phyloP scores from a whole-genome alignment of 805 yeast genomes.

The Sugiyamaella floridensis region DNA sequence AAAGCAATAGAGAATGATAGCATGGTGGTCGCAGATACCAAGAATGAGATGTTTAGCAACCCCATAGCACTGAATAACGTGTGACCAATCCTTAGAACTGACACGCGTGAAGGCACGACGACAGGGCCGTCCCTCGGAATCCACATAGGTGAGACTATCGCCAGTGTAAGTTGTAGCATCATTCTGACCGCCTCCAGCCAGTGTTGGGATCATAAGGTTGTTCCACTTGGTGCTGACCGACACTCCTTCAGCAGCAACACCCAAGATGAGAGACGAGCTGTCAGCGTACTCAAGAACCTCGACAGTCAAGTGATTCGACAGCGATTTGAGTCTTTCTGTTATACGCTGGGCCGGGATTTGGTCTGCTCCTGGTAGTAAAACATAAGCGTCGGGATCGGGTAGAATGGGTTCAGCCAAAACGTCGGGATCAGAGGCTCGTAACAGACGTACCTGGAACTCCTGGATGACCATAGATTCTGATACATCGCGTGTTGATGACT shows the following conservation, averaged over 20 bases:
- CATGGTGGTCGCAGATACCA: constrained; percentile 18
- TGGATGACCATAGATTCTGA: constrained; percentile 26
- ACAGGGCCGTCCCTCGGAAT: background rate
- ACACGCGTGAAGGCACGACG: constrained; percentile 13
- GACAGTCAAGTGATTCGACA: background rate
- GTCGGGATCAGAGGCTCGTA: constrained; percentile 48
- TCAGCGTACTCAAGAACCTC: background rate
- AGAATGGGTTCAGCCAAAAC: constrained; percentile 30
- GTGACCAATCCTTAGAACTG: constrained; percentile 21
- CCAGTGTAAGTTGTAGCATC: background rate
- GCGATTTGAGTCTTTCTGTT: background rate
- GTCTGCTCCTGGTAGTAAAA: background rate
- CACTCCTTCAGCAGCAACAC: background rate
- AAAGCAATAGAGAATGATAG: constrained; percentile 20
- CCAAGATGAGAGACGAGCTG: background rate
- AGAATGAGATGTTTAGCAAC: constrained; percentile 16
- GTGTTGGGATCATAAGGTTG: background rate
- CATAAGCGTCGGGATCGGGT: background rate
- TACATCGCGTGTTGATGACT: constrained; percentile 43
- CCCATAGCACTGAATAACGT: constrained; percentile 17
- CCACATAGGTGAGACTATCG: background rate
- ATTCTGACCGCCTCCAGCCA: background rate
- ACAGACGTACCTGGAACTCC: constrained; percentile 57
- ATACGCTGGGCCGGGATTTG: background rate
- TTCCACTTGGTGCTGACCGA: background rate